These are phyloP conservation scores for Nothopassalora personata DNA, from an alignment of 2,329 filamentous ascomycete genomes.

Conservation along the genomic window DNA sequence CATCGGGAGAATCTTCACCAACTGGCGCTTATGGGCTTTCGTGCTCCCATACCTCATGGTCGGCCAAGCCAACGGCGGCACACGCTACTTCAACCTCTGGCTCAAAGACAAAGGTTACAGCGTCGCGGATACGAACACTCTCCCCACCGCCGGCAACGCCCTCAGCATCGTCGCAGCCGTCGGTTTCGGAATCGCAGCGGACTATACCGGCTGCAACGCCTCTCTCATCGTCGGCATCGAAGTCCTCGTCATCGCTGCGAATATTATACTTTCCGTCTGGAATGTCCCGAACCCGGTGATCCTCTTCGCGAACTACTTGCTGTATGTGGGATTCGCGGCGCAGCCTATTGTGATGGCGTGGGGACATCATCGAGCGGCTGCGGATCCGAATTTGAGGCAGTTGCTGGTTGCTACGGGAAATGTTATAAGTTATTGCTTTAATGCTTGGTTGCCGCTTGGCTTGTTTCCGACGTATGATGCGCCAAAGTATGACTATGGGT, in stretches of 20 bases:
- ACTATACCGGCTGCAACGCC: constrained; percentile 8
- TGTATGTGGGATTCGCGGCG: neutral
- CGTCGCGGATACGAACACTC: constrained; percentile 11
- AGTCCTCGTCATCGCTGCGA: constrained; percentile 8
- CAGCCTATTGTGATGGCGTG: constrained; percentile 6
- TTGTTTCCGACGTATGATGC: constrained; percentile 18
- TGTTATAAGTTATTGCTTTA: constrained; percentile 12
- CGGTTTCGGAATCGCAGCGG: constrained; percentile 9
- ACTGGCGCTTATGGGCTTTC: constrained; percentile 13
- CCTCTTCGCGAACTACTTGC: constrained; percentile 1
- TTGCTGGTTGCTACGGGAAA: constrained; percentile 14
- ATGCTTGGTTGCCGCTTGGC: constrained; percentile 12
- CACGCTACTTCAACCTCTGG: constrained; percentile 16
- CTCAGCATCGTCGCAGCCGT: constrained; percentile 12
- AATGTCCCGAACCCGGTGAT: neutral
- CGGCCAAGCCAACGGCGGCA: constrained; percentile 7
- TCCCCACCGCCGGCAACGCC: constrained; percentile 10
- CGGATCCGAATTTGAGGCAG: constrained; percentile 14
- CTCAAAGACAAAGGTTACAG: constrained; percentile 13
- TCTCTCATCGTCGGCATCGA: constrained; percentile 4
- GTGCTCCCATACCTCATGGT: constrained; percentile 8
- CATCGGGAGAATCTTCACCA: constrained; percentile 6
- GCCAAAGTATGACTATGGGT: constrained; percentile 15
- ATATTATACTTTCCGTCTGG: constrained; percentile 11
- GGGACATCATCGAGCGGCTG: constrained; percentile 8